Conservation (phyloP, 2,329 filamentous ascomycete genomes). For the Aspergillus fischeri region DNA sequence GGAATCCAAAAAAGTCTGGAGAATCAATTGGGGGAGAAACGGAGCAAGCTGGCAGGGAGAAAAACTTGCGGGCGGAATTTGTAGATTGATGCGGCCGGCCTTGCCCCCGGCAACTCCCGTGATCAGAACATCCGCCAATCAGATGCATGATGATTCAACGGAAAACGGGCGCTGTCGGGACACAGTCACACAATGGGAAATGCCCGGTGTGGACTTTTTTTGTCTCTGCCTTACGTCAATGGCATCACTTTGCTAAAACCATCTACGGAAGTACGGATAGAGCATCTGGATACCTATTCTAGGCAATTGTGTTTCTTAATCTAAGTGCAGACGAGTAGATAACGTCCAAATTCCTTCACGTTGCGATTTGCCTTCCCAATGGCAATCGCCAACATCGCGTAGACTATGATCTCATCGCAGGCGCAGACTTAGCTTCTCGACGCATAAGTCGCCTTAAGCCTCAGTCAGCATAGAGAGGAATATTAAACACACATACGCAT, state of each 20-base stretch:
- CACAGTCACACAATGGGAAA: neutral
- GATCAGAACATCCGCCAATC: slow-evolving; percentile 31
- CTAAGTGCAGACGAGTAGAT: no score
- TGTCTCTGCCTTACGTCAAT: slow-evolving; percentile 2
- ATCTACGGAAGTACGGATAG: neutral
- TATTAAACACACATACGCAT: neutral
- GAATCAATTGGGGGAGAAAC: slow-evolving; percentile 12
- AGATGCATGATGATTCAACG: slow-evolving; percentile 31
- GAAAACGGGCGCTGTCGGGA: slow-evolving; percentile 33
- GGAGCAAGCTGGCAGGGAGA: slow-evolving; percentile 16
- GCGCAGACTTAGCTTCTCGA: neutral
- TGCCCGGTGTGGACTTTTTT: slow-evolving; percentile 9
- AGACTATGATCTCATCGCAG: slow-evolving; percentile 4
- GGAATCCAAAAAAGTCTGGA: slow-evolving; percentile 12
- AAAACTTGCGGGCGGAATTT: slow-evolving; percentile 35
- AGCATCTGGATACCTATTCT: no score
- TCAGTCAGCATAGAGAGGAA: neutral
- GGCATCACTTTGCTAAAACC: neutral
- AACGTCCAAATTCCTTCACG: neutral
- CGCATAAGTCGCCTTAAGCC: neutral
- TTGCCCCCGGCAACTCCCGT: slow-evolving; percentile 32
- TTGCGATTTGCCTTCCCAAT: neutral
- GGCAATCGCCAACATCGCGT: neutral
- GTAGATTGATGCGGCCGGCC: slow-evolving; percentile 21
- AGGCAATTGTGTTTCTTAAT: no score